A percentile compares a stretch with the other conserved stretches of the same genome.
phyloP scores from a whole-genome alignment of 345 rosid genomes.

The Eucalyptus cloeziana region DNA sequence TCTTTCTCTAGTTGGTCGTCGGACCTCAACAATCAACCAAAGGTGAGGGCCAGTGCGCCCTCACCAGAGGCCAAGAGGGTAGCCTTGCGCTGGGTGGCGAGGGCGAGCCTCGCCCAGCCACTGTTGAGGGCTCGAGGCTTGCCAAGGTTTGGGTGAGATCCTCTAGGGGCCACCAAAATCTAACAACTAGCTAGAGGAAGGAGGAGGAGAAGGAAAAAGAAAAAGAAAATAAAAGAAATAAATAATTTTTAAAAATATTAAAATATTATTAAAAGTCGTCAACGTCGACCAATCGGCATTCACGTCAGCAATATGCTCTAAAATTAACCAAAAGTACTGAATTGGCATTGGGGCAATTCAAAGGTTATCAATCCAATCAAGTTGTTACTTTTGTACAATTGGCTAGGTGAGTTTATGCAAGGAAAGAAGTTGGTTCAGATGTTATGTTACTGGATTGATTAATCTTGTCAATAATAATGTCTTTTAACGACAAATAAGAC shows the following conservation, averaged over 20 bases:
- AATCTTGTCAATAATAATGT: not conserved
- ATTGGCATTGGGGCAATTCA: not conserved
- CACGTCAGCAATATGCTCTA: fast-evolving
- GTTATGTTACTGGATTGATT: not conserved
- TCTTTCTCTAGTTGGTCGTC: not conserved
- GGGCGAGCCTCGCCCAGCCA: fast-evolving
- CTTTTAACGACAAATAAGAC: not conserved
- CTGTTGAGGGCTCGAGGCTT: fast-evolving
- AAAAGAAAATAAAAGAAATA: fast-evolving
- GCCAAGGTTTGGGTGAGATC: not conserved
- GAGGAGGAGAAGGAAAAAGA: too few relatives aligned
- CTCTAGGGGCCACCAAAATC: not conserved
- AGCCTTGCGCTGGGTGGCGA: fast-evolving
- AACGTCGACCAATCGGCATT: fast-evolving
- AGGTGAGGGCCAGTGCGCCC: fast-evolving
- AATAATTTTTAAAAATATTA: fast-evolving
- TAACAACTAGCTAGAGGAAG: fast-evolving
- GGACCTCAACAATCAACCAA: fast-evolving
- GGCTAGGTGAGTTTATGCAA: not conserved
- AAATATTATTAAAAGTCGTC: fast-evolving
- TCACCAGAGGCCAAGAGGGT: fast-evolving
- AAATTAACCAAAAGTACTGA: fast-evolving
- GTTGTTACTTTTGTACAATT: not conserved
- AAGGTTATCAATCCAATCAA: not conserved
- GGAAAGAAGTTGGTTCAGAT: not conserved